These are phyloP conservation scores for Neoboletus subvelutipes DNA, from an alignment of 768 basidiomycete genomes.

Conservation along the genomic window DNA sequence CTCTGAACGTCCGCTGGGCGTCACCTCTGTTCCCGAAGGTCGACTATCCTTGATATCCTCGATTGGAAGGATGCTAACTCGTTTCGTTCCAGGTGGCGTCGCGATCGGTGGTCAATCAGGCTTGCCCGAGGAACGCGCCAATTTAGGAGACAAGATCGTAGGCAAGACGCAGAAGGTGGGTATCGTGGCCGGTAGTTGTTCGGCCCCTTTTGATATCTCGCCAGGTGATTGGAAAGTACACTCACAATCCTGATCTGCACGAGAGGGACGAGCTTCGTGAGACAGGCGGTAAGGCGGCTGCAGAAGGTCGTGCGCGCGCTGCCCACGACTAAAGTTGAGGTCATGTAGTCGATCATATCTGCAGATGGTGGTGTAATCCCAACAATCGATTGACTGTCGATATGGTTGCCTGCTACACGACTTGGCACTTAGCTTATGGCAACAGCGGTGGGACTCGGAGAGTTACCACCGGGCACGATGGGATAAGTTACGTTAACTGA, in stretches of 20 bases:
- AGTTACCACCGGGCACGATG: too few species aligned
- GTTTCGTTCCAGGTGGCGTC: constrained; percentile 25
- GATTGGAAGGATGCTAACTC: not conserved
- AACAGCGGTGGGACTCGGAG: too few species aligned
- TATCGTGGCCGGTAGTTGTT: not conserved
- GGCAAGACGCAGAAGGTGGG: constrained; percentile 59
- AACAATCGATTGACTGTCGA: not conserved
- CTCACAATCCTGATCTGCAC: constrained; percentile 47
- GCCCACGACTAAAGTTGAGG: constrained; percentile 36
- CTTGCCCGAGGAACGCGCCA: constrained; percentile 39
- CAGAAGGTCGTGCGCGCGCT: constrained; percentile 39
- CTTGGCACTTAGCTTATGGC: too few species aligned
- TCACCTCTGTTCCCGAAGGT: constrained; percentile 38
- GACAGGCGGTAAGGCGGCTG: constrained; percentile 50
- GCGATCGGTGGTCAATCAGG: constrained; percentile 23
- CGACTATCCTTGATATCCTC: not conserved
- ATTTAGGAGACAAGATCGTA: constrained; percentile 50
- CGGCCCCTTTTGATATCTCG: not conserved
- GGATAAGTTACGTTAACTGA: too few species aligned
- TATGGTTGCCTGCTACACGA: not conserved
- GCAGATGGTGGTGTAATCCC: not conserved
- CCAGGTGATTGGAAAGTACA: constrained; percentile 51
- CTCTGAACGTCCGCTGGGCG: constrained; percentile 37
- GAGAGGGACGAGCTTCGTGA: constrained; percentile 59
- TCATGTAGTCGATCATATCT: not conserved